Evolutionary conservation across 257 asterid genomes (phyloP).

Genomic region (Osmanthus fragrans): DNA sequence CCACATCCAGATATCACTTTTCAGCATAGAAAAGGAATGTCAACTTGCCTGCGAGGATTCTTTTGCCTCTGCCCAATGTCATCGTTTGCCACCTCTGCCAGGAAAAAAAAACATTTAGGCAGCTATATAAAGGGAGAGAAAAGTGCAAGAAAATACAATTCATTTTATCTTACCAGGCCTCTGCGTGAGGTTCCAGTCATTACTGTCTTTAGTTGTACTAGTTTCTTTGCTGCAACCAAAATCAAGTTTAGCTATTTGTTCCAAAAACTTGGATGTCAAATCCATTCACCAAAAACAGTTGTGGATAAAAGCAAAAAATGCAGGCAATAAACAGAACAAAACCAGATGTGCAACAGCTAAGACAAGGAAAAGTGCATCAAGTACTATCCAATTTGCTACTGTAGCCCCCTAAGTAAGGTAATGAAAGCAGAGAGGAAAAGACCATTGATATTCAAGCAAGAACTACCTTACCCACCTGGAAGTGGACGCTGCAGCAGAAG

Average conservation of each 20-base stretch:
- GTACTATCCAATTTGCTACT: neutral
- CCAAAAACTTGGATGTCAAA: neutral
- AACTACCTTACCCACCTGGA: constrained; percentile 50
- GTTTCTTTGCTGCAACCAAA: constrained; percentile 72
- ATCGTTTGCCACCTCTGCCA: constrained; percentile 59
- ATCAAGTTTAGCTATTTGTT: neutral
- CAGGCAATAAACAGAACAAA: neutral
- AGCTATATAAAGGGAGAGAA: constrained; percentile 8
- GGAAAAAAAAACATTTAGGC: neutral
- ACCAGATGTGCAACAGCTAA: neutral
- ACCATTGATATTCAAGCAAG: neutral
- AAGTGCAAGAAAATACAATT: neutral
- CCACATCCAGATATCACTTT: neutral
- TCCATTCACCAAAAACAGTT: neutral
- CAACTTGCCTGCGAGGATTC: constrained; percentile 80
- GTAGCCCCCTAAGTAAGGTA: neutral
- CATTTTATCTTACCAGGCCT: constrained; percentile 60
- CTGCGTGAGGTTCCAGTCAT: constrained; percentile 65
- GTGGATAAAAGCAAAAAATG: neutral
- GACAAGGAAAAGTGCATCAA: neutral
- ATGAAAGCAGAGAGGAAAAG: neutral
- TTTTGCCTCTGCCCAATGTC: constrained; percentile 82
- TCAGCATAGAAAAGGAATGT: neutral
- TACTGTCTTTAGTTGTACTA: constrained; percentile 42
- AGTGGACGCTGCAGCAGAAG: constrained; percentile 49